Percentiles rank a stretch among this genome's conserved stretches.
Evolutionary conservation across 164 flowering plant species (phyloP).

Genomic region (Annona cherimola): DNA sequence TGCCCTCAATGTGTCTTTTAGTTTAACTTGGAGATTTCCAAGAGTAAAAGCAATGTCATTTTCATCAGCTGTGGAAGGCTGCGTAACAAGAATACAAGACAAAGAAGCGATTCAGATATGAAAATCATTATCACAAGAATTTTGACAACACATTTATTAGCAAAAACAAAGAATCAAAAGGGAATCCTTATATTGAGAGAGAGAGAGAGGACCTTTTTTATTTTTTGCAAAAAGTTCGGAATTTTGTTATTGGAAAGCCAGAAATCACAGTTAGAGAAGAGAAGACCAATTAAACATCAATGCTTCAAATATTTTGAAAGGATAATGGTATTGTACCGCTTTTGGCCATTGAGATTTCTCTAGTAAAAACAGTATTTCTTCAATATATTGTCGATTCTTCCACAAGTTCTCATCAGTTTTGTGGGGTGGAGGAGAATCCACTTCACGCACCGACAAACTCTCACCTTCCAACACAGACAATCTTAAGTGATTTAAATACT

Average conservation of each 20-base stretch:
- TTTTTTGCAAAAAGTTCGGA: too few species aligned
- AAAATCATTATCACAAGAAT: neutral
- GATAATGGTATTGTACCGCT: conserved; percentile 29
- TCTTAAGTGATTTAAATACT: neutral
- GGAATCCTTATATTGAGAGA: neutral
- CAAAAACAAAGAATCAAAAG: neutral
- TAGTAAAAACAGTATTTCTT: conserved; percentile 69
- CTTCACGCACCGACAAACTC: conserved; percentile 40
- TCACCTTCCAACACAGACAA: conserved; percentile 26
- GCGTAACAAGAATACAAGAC: neutral
- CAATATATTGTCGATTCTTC: conserved; percentile 93
- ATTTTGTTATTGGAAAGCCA: too few species aligned
- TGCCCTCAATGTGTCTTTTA: conserved; percentile 36
- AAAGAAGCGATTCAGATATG: neutral
- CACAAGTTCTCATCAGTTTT: conserved; percentile 96
- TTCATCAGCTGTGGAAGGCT: conserved; percentile 50
- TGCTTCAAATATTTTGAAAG: neutral
- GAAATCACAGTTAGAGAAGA: too few species aligned
- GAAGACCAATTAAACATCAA: neutral
- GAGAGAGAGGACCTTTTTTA: neutral
- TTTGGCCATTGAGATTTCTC: conserved; percentile 65
- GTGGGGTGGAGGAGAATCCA: conserved; percentile 57
- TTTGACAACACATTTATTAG: neutral
- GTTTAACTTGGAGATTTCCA: conserved; percentile 42
- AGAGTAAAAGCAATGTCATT: conserved; percentile 42